Conservation (phyloP, 768 basidiomycete species). For the Mycena vulgaris region DNA sequence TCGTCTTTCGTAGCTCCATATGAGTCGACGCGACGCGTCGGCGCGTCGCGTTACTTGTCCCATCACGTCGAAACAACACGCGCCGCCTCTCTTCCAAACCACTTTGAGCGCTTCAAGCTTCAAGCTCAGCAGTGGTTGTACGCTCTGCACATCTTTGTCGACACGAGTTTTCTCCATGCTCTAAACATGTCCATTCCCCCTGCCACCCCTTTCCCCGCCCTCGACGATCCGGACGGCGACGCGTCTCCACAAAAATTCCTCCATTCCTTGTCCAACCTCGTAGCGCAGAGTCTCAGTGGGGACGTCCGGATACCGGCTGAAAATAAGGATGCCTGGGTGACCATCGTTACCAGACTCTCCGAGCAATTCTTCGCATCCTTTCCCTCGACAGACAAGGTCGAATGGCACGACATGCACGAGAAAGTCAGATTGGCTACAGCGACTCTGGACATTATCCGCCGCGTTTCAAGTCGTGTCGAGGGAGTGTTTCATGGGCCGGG, state of each 20-base stretch:
- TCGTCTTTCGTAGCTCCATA: too few species aligned
- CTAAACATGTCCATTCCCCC: slow-evolving; percentile 25
- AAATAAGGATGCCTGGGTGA: slow-evolving; percentile 64
- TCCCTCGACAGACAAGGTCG: slow-evolving; percentile 64
- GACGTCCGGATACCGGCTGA: slow-evolving; percentile 45
- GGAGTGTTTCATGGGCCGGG: slow-evolving; percentile 64
- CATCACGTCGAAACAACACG: too few species aligned
- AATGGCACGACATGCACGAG: slow-evolving; percentile 71
- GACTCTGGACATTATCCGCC: slow-evolving; percentile 69
- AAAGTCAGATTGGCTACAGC: slow-evolving; percentile 69
- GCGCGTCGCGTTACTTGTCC: too few species aligned
- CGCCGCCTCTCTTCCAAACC: too few species aligned
- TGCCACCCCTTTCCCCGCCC: slow-evolving; percentile 49
- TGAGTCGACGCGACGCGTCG: too few species aligned
- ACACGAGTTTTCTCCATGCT: slow-evolving; percentile 60
- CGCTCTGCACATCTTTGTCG: slow-evolving; percentile 78
- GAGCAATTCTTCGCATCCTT: slow-evolving; percentile 70
- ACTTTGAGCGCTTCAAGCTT: too few species aligned
- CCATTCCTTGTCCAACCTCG: slow-evolving; percentile 59
- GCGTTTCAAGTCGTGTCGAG: slow-evolving; percentile 65
- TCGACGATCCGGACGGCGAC: slow-evolving; percentile 48
- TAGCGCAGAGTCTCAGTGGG: slow-evolving; percentile 53
- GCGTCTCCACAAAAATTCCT: slow-evolving; percentile 56
- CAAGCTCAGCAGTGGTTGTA: too few species aligned
- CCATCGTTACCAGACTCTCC: slow-evolving; percentile 65